Evolutionary conservation across 495 filamentous ascomycete species (phyloP).

Genomic region (Chaetomium fimeti): DNA sequence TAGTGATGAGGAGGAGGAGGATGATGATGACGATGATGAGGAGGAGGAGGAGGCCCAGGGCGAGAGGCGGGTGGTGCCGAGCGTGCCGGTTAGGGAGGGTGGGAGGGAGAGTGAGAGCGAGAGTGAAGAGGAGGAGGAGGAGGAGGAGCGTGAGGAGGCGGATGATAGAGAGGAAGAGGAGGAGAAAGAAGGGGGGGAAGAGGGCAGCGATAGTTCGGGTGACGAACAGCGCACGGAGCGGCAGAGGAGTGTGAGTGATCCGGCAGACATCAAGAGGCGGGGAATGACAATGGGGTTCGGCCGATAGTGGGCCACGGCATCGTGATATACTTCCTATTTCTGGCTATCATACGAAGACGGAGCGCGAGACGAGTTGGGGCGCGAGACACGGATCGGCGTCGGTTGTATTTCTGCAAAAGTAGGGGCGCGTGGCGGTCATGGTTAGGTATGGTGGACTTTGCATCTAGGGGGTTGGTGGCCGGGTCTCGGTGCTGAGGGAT

Average conservation of each 20-base stretch:
- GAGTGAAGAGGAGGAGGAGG: neutral
- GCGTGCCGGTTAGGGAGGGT: constrained; percentile 18
- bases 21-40: neutral
- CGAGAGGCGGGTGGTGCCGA: neutral
- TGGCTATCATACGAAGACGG: neutral
- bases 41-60: neutral
- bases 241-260: constrained; percentile 53
- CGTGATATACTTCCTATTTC: constrained; percentile 5
- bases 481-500: constrained; percentile 7
- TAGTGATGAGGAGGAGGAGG: neutral
- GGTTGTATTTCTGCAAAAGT: constrained; percentile 12
- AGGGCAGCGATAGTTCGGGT: constrained; percentile 38
- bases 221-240: constrained; percentile 52
- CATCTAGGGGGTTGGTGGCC: constrained; percentile 14
- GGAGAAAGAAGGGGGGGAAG: constrained; percentile 17
- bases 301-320: constrained; percentile 10
- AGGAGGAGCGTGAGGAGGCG: constrained; percentile 23
- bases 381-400: constrained; percentile 2
- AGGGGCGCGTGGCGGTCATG: constrained; percentile 3
- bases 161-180: constrained; percentile 24
- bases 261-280: constrained; percentile 38
- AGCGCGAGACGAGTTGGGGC: neutral
- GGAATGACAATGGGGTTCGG: constrained; percentile 20
- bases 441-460: constrained; percentile 15
- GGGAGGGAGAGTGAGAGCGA: constrained; percentile 27